Conservation (phyloP, 75 land plant genomes). For the Gnetum montanum region DNA sequence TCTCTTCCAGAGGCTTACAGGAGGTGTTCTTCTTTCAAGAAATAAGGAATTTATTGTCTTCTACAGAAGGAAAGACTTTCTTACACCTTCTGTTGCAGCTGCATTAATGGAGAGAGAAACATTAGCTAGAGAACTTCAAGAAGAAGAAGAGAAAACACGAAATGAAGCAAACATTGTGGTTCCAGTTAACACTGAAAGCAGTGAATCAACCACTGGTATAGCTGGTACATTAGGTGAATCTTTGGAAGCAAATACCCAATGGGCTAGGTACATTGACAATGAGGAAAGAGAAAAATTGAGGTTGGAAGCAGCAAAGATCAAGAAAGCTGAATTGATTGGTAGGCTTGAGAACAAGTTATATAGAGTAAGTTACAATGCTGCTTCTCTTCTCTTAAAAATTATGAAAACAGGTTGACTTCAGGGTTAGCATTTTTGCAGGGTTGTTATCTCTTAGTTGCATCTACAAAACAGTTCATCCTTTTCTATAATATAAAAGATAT, state of each 20-base stretch:
- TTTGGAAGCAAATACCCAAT: constrained; percentile 56
- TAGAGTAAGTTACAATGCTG: constrained; percentile 64
- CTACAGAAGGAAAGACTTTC: constrained; percentile 89
- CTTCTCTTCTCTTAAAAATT: too few species aligned
- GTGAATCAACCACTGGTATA: constrained; percentile 16
- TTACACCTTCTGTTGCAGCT: constrained; percentile 57
- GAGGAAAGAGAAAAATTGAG: constrained; percentile 32
- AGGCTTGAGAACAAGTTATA: constrained; percentile 57
- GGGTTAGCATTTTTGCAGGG: too few species aligned
- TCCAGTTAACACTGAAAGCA: constrained; percentile 7
- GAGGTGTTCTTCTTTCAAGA: constrained; percentile 78
- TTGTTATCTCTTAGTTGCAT: too few species aligned
- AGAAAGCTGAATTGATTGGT: constrained; percentile 41
- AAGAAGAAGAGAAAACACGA: constrained; percentile 73
- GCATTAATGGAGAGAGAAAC: constrained; percentile 73
- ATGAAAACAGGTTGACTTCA: too few species aligned
- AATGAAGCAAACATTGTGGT: constrained; percentile 29
- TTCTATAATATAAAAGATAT: too few species aligned
- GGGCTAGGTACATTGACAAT: constrained; percentile 53
- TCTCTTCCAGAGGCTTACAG: constrained; percentile 73
- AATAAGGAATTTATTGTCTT: constrained; percentile 79
- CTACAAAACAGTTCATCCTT: too few species aligned
- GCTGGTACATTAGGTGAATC: constrained; percentile 73
- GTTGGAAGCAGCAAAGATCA: constrained; percentile 39
- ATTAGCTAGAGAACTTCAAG: constrained; percentile 63